A percentile compares a stretch with the other conserved stretches of the same genome.
phyloP scores from a whole-genome alignment of 306 rosid species.

The Casuarina cunninghamiana region DNA sequence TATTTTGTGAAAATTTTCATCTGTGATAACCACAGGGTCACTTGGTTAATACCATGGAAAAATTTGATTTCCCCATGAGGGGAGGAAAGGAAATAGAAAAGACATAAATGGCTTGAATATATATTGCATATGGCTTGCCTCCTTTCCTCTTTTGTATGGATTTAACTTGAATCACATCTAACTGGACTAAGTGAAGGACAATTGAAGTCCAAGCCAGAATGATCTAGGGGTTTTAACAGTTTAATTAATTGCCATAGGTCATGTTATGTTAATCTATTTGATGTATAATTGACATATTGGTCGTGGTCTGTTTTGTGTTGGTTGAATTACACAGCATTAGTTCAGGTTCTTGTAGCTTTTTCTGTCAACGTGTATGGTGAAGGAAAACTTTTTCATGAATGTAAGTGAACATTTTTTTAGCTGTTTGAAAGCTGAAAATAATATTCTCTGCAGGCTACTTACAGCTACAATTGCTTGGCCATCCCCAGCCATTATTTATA shows the following conservation, averaged over 20 bases:
- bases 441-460: conserved; percentile 79
- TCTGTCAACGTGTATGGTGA: not conserved
- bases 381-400: conserved; percentile 3
- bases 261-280: not conserved
- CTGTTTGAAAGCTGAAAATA: conserved; percentile 26
- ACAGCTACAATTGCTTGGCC: conserved; percentile 98
- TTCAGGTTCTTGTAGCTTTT: not conserved
- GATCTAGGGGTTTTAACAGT: not conserved
- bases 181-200: not conserved
- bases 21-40: not conserved
- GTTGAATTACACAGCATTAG: not conserved
- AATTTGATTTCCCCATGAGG: not conserved
- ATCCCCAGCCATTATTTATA: conserved; percentile 82
- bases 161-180: not conserved
- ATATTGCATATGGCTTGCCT: not conserved
- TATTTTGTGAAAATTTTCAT: not conserved
- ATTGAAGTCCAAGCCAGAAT: not conserved
- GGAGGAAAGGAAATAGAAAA: not conserved
- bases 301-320: not conserved
- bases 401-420: conserved; percentile 1
- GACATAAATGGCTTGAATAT: not conserved
- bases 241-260: not conserved
- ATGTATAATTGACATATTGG: not conserved
- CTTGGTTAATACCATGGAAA: not conserved
- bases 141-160: not conserved